These are phyloP conservation scores for Penicillium antarcticum DNA, from an alignment of 495 filamentous ascomycete species.

Conservation along the genomic window DNA sequence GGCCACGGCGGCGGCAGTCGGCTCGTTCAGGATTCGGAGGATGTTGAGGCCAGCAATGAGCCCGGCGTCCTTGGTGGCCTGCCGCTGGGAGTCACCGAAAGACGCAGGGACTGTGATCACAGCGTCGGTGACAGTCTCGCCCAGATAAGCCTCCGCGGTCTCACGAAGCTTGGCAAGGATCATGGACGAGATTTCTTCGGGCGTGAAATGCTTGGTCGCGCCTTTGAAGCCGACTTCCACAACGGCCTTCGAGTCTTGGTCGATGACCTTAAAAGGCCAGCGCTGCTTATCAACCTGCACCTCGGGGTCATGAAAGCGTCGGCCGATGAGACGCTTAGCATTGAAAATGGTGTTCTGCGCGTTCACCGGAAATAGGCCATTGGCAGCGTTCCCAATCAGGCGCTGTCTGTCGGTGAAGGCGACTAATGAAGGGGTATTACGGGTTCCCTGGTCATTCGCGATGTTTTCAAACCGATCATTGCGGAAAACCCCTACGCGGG, in stretches of 20 bases:
- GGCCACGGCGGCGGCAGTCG: slow-evolving; percentile 91
- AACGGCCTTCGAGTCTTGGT: slow-evolving; percentile 84
- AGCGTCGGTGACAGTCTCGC: slow-evolving; percentile 88
- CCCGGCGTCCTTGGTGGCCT: slow-evolving; percentile 96
- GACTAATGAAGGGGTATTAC: slow-evolving; percentile 97
- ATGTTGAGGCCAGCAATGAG: slow-evolving; percentile 94
- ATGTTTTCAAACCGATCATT: slow-evolving; percentile 88
- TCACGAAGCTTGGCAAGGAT: slow-evolving; percentile 92
- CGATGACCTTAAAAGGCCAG: slow-evolving; percentile 97
- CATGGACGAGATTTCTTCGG: slow-evolving; percentile 83
- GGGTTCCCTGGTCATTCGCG: slow-evolving; percentile 99
- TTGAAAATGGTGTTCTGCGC: slow-evolving; percentile 97
- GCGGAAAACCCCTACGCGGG: slow-evolving; percentile 95
- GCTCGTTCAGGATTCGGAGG: slow-evolving; percentile 95
- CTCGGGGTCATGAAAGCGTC: slow-evolving; percentile 88
- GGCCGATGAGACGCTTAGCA: slow-evolving; percentile 96
- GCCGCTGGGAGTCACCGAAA: slow-evolving; percentile 97
- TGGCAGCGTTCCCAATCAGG: slow-evolving; percentile 97
- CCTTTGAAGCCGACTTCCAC: slow-evolving; percentile 95
- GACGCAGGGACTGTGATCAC: slow-evolving; percentile 96
- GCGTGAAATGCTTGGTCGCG: slow-evolving; percentile 90
- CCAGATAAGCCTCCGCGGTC: slow-evolving; percentile 83
- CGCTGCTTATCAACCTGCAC: slow-evolving; percentile 98
- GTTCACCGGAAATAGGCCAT: slow-evolving; percentile 99
- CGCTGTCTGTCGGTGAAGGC: slow-evolving; percentile 98